A percentile compares a stretch with the other conserved stretches of the same genome.
Evolutionary conservation across 1,284 basidiomycete genomes (phyloP).

Genomic region (Leccinum solheimii): DNA sequence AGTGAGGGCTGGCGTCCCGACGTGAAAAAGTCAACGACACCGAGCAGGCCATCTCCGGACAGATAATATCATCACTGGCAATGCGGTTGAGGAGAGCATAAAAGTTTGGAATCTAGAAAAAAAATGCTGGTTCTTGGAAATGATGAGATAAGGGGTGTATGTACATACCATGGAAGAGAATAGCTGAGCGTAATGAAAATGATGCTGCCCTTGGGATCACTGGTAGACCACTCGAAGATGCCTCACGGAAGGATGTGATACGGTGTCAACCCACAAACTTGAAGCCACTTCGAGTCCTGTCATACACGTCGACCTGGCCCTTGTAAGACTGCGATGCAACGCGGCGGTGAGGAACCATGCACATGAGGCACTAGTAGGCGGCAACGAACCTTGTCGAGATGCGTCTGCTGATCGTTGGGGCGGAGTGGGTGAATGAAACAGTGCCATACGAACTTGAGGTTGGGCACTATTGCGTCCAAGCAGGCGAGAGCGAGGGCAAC

Average conservation of each 20-base stretch:
- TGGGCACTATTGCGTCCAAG: too few species aligned
- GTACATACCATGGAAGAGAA: conserved; percentile 65
- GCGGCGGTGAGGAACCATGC: not conserved
- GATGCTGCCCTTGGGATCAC: conserved; percentile 45
- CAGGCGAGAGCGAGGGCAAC: too few species aligned
- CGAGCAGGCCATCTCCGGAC: conserved; percentile 65
- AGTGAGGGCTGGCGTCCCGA: conserved; percentile 58
- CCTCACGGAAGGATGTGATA: too few species aligned
- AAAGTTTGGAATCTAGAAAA: conserved; percentile 64
- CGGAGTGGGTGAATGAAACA: too few species aligned
- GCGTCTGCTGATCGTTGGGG: too few species aligned
- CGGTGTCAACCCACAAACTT: too few species aligned
- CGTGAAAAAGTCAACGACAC: conserved; percentile 82
- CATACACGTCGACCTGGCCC: conserved; percentile 72
- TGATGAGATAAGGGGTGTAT: conserved; percentile 11
- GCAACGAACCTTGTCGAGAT: too few species aligned
- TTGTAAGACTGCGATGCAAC: conserved; percentile 51
- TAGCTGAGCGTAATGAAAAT: conserved; percentile 71
- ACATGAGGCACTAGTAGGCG: too few species aligned
- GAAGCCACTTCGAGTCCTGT: conserved; percentile 58
- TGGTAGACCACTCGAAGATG: conserved; percentile 48
- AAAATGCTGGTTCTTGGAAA: not conserved
- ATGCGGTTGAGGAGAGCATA: conserved; percentile 71
- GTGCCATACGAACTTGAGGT: too few species aligned
- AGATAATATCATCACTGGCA: conserved; percentile 56